phyloP scores from a whole-genome alignment of 768 basidiomycete species.

The Suillus clintonianus region DNA sequence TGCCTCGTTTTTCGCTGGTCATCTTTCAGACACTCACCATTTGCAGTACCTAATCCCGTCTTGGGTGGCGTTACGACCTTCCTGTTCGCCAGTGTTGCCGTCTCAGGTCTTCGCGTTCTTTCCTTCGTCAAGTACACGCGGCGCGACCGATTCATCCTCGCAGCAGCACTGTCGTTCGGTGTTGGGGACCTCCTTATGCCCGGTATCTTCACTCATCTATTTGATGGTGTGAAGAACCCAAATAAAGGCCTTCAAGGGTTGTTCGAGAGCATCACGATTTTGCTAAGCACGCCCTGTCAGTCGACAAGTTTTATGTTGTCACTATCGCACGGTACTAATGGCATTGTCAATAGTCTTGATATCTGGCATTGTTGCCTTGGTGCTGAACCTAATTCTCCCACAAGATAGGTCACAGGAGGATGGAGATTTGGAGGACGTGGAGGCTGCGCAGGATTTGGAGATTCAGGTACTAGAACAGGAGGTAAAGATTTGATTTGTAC shows the following conservation, averaged over 20 bases:
- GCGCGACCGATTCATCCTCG: slow-evolving; percentile 68
- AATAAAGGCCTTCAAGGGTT: slow-evolving; percentile 63
- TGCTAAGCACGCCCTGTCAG: slow-evolving; percentile 82
- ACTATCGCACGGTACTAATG: neutral
- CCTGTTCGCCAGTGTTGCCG: slow-evolving; percentile 75
- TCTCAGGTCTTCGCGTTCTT: slow-evolving; percentile 72
- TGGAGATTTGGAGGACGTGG: slow-evolving; percentile 25
- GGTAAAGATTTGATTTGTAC: neutral
- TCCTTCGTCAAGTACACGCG: slow-evolving; percentile 59
- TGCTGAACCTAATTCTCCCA: slow-evolving; percentile 62
- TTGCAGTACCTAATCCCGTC: slow-evolving; percentile 71
- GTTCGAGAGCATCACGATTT: slow-evolving; percentile 77
- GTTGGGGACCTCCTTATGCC: slow-evolving; percentile 71
- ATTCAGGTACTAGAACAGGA: neutral
- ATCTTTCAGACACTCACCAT: neutral
- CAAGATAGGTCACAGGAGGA: slow-evolving; percentile 24
- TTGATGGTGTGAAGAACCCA: slow-evolving; percentile 57
- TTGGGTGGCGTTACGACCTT: slow-evolving; percentile 88
- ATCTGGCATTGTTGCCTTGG: slow-evolving; percentile 56
- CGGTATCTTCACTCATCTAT: slow-evolving; percentile 66
- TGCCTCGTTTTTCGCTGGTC: slow-evolving; percentile 15
- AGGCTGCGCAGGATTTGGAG: slow-evolving; percentile 28
- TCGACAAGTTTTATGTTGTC: slow-evolving; percentile 1
- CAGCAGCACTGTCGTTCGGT: slow-evolving; percentile 68
- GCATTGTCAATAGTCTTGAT: slow-evolving; percentile 45